Conservation (phyloP, 192 early-diverging fungal species). For the Phycomyces nitens region DNA sequence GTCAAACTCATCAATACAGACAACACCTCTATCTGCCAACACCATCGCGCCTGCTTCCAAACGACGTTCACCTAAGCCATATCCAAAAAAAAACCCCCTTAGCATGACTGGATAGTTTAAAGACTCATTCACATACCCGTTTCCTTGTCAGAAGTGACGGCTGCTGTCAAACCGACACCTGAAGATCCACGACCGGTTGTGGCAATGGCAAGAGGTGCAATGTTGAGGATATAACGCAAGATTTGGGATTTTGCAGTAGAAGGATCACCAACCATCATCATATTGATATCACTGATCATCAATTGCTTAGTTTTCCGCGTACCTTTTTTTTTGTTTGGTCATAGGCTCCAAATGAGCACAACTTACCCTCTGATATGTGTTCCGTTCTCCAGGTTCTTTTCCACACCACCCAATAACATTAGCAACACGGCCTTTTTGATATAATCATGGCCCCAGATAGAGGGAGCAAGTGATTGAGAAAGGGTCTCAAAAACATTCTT, state of each 20-base stretch:
- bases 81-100: not conserved
- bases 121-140: constrained; percentile 45
- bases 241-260: constrained; percentile 99
- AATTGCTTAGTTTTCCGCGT: not conserved
- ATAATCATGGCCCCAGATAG: constrained; percentile 85
- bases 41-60: constrained; percentile 99
- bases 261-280: constrained; percentile 97
- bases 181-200: constrained; percentile 96
- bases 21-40: constrained; percentile 92
- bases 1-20: constrained; percentile 99
- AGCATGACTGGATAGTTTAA: too few relatives aligned
- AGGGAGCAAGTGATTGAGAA: constrained; percentile 84
- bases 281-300: constrained; percentile 88
- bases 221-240: constrained; percentile 90
- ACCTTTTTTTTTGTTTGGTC: too few relatives aligned
- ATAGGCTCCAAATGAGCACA: not conserved
- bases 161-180: constrained; percentile 97
- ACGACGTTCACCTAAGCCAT: constrained; percentile 61
- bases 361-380: constrained; percentile 88
- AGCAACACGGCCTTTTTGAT: constrained; percentile 94
- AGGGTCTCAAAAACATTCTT: constrained; percentile 77
- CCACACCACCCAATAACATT: constrained; percentile 85
- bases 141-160: constrained; percentile 92
- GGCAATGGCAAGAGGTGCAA: constrained; percentile 92
- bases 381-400: constrained; percentile 92